Evolutionary conservation across 1,284 basidiomycete genomes (phyloP).

Genomic region (Porodaedalea pini): DNA sequence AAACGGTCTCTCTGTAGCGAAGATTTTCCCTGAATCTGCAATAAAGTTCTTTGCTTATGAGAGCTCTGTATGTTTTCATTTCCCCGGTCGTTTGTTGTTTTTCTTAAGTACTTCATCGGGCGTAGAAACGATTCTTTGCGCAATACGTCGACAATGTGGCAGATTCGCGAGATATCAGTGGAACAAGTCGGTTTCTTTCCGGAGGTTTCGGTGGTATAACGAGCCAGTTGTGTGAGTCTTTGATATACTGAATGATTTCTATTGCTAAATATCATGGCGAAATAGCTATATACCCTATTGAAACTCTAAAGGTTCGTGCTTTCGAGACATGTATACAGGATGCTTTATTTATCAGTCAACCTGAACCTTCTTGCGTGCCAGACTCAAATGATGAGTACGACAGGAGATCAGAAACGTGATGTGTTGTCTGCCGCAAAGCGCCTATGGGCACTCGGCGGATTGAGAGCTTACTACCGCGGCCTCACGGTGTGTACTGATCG

Average conservation of each 20-base stretch:
- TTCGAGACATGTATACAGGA: neutral
- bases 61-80: constrained; percentile 63
- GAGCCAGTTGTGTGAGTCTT: constrained; percentile 79
- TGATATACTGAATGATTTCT: neutral
- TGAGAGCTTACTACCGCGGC: constrained; percentile 89
- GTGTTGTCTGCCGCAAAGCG: constrained; percentile 58
- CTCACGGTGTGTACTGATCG: constrained; percentile 60
- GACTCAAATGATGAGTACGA: constrained; percentile 92
- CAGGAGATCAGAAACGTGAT: constrained; percentile 58
- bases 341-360: neutral
- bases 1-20: constrained; percentile 78
- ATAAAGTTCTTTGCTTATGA: constrained; percentile 99
- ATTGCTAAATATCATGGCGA: constrained; percentile 10
- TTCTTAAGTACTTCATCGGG: constrained; percentile 19
- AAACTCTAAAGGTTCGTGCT: constrained; percentile 72
- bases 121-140: constrained; percentile 89
- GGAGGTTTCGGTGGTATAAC: constrained; percentile 94
- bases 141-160: constrained; percentile 89
- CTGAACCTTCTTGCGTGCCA: constrained; percentile 32
- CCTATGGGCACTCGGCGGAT: constrained; percentile 78
- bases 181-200: constrained; percentile 88
- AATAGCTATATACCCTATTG: constrained; percentile 83
- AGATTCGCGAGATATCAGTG: constrained; percentile 87
- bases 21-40: constrained; percentile 96
- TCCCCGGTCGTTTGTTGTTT: constrained; percentile 23